Conservation (phyloP, 495 filamentous ascomycete genomes). For the Xylaria bambusicola region DNA sequence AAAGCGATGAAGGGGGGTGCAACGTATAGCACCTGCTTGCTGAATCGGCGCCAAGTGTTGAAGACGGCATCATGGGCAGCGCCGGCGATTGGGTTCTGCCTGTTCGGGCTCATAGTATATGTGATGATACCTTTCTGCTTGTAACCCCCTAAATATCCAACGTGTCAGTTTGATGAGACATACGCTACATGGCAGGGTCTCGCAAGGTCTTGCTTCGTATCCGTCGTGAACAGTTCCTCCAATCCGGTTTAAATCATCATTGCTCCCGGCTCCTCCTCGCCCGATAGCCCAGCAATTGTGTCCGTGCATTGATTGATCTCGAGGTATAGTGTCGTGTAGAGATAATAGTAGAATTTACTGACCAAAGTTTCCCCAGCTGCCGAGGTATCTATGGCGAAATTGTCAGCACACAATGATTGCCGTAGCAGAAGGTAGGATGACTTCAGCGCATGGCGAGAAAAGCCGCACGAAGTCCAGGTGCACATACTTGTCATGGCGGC, state of each 20-base stretch:
- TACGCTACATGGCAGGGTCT: constrained; percentile 23
- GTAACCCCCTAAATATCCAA: constrained; percentile 38
- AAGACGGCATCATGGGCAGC: constrained; percentile 58
- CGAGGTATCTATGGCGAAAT: constrained; percentile 69
- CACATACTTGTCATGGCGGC: constrained; percentile 74
- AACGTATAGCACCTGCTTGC: constrained; percentile 76
- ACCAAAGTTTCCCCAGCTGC: constrained; percentile 86
- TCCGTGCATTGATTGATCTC: constrained; percentile 2
- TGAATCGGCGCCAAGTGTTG: constrained; percentile 63
- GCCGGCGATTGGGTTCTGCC: constrained; percentile 59
- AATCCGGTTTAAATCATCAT: neutral
- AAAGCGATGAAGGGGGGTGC: constrained; percentile 73
- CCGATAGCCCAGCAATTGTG: neutral
- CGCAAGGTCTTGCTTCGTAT: neutral
- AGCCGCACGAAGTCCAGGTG: constrained; percentile 24
- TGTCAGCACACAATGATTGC: constrained; percentile 29
- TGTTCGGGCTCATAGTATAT: constrained; percentile 56
- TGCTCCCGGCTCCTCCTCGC: neutral
- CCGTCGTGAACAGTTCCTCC: neutral
- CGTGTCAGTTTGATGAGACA: constrained; percentile 34
- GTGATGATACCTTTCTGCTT: constrained; percentile 60
- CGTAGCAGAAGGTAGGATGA: neutral
- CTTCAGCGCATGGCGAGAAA: constrained; percentile 15
- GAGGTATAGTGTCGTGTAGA: neutral
- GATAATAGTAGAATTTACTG: constrained; percentile 42